Conservation (phyloP, 2,329 filamentous ascomycete genomes). For the Fusarium coicis region DNA sequence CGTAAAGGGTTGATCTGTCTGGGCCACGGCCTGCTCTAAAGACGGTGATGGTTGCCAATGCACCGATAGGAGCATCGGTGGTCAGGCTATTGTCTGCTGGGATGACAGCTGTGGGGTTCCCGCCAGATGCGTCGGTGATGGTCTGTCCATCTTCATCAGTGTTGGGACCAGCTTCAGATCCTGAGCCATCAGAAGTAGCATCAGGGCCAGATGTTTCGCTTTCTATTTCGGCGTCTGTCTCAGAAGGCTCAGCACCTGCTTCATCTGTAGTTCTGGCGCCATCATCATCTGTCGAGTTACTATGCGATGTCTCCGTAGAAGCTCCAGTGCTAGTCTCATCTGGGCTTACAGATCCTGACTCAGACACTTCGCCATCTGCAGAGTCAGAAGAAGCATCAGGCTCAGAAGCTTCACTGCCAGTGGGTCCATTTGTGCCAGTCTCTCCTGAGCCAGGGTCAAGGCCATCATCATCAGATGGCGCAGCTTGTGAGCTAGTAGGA, state of each 20-base stretch:
- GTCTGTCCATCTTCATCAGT: background rate
- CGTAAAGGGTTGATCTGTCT: conserved; percentile 1
- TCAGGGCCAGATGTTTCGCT: background rate
- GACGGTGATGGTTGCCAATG: conserved; percentile 9
- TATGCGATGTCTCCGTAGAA: background rate
- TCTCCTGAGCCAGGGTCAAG: background rate
- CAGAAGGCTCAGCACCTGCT: background rate
- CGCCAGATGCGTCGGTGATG: background rate
- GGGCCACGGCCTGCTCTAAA: conserved; percentile 7
- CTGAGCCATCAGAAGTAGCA: background rate
- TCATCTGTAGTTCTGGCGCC: background rate
- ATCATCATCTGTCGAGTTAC: background rate
- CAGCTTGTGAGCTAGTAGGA: background rate
- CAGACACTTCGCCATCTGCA: background rate
- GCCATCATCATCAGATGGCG: background rate
- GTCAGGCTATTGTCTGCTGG: background rate
- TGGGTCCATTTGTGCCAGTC: rapidly evolving
- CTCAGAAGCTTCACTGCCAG: background rate
- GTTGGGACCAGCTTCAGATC: background rate
- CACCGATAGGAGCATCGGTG: background rate
- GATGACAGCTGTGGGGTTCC: background rate
- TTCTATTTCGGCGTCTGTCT: background rate
- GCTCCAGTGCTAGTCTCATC: background rate
- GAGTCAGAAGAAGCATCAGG: background rate
- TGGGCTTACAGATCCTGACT: rapidly evolving